Conservation (phyloP, 352 stramenopile genomes). For the Phytophthora citricola region DNA sequence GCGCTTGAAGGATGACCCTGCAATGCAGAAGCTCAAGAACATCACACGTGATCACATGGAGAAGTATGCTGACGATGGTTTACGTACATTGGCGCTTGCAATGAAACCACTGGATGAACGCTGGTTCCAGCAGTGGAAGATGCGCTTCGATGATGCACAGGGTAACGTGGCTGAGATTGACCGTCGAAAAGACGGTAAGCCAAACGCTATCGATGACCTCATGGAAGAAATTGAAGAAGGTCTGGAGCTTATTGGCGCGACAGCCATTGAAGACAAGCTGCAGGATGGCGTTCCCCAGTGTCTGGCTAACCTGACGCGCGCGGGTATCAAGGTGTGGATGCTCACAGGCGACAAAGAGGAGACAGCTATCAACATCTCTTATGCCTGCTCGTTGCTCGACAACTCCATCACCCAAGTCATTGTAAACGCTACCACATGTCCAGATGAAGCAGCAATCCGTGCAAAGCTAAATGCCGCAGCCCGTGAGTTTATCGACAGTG, state of each 20-base stretch:
- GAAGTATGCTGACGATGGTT: slow-evolving; percentile 82
- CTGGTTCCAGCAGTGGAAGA: slow-evolving; percentile 81
- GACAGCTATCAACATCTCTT: slow-evolving; percentile 97
- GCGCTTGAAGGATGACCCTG: slow-evolving; percentile 59
- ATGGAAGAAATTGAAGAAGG: slow-evolving; percentile 87
- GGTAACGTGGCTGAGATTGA: slow-evolving; percentile 77
- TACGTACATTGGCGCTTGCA: slow-evolving; percentile 85
- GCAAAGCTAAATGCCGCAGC: slow-evolving; percentile 49
- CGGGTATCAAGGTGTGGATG: slow-evolving; percentile 96
- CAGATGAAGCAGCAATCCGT: slow-evolving; percentile 74
- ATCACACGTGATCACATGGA: slow-evolving; percentile 83
- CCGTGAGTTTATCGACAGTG: slow-evolving; percentile 56
- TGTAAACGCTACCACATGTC: slow-evolving; percentile 74
- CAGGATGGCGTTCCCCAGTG: slow-evolving; percentile 91
- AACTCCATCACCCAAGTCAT: slow-evolving; percentile 85
- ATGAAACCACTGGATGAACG: slow-evolving; percentile 72
- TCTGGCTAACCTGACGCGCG: slow-evolving; percentile 78
- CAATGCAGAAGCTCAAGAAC: slow-evolving; percentile 59
- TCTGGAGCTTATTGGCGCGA: slow-evolving; percentile 87
- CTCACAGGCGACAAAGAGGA: slow-evolving; percentile 96
- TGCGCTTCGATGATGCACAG: slow-evolving; percentile 71
- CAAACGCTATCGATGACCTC: slow-evolving; percentile 77
- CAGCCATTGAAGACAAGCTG: slow-evolving; percentile 93
- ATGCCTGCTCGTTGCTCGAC: slow-evolving; percentile 86
- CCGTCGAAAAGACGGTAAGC: slow-evolving; percentile 79